These are phyloP conservation scores for Pseudozyma pruni DNA, from an alignment of 1,284 basidiomycete genomes.

Conservation along the genomic window DNA sequence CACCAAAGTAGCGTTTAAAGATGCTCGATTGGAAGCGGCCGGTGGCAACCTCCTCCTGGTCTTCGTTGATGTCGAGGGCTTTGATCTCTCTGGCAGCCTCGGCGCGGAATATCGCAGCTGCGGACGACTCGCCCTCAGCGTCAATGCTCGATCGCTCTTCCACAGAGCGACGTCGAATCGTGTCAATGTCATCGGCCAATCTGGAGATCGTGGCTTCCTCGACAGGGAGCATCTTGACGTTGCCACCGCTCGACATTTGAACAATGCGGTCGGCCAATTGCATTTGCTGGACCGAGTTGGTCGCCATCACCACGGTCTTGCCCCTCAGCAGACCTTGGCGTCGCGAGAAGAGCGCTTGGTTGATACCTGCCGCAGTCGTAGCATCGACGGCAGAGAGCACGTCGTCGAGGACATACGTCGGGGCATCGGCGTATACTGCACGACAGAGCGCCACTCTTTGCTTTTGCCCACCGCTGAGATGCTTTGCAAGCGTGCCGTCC, in stretches of 20 bases:
- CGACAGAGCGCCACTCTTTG: conserved; percentile 48
- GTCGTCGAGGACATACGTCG: conserved; percentile 43
- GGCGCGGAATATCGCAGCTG: conserved; percentile 5
- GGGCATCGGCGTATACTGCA: conserved; percentile 40
- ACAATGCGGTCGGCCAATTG: conserved; percentile 15
- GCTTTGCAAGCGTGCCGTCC: conserved; percentile 30
- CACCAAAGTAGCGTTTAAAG: conserved; percentile 12
- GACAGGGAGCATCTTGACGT: background rate
- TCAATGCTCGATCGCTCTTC: conserved; percentile 1
- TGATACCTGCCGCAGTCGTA: conserved; percentile 22
- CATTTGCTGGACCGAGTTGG: conserved; percentile 28
- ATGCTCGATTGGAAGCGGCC: conserved; percentile 8
- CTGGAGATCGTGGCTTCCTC: background rate
- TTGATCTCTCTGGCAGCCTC: conserved; percentile 12
- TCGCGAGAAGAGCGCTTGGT: conserved; percentile 14
- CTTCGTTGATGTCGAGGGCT: conserved; percentile 9
- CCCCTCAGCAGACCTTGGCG: conserved; percentile 17
- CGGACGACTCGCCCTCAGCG: conserved; percentile 4
- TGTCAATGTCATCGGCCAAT: conserved; percentile 8
- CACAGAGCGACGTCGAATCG: conserved; percentile 7
- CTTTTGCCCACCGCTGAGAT: conserved; percentile 53
- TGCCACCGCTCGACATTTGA: background rate
- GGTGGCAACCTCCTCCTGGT: conserved; percentile 13
- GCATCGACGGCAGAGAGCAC: conserved; percentile 50
- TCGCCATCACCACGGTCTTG: conserved; percentile 45